Conservation (phyloP, 2,329 filamentous ascomycete genomes). For the Colletotrichum incanum region DNA sequence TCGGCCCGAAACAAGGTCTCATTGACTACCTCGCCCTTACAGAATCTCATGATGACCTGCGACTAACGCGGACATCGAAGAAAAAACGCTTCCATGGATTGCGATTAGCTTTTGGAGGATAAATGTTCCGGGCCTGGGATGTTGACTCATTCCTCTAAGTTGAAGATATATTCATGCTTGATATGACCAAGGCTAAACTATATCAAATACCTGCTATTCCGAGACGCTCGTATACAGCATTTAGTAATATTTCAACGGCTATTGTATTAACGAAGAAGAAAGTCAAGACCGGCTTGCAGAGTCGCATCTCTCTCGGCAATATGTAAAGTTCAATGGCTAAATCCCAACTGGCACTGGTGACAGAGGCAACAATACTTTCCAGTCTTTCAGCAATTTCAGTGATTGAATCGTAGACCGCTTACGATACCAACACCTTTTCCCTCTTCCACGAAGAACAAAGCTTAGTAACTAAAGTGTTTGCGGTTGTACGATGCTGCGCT, state of each 20-base stretch:
- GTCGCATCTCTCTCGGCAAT: neutral
- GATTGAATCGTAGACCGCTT: neutral
- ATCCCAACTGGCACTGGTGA: neutral
- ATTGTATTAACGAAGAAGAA: too few species aligned
- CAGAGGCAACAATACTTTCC: neutral
- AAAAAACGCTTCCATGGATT: neutral
- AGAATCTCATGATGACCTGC: neutral
- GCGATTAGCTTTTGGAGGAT: conserved; percentile 1
- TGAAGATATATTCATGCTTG: neutral
- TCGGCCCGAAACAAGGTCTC: conserved; percentile 7
- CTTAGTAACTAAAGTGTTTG: neutral
- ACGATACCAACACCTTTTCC: neutral
- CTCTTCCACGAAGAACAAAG: neutral
- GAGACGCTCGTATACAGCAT: neutral
- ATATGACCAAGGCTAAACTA: neutral
- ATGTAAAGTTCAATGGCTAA: neutral
- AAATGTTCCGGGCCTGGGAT: neutral
- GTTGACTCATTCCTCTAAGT: neutral
- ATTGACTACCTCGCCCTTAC: conserved; percentile 10
- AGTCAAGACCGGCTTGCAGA: neutral
- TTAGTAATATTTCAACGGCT: neutral
- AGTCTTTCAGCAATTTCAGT: neutral
- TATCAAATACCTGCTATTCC: neutral
- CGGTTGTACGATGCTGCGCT: neutral
- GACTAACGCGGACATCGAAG: neutral